phyloP scores from a whole-genome alignment of 2,329 filamentous ascomycete species.

The Sclerotiophoma versabilis region DNA sequence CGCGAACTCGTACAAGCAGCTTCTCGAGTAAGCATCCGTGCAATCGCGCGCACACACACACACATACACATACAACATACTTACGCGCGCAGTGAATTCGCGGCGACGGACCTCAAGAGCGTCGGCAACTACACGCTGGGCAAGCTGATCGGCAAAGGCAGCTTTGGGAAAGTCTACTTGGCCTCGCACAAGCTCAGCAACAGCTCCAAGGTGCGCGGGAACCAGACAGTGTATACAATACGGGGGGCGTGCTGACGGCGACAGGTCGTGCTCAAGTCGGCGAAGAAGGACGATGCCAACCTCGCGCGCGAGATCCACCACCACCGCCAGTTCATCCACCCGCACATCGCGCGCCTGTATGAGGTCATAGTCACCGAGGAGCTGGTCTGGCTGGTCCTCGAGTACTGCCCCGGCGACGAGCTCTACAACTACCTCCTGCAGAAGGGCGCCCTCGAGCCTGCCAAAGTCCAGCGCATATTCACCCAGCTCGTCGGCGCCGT shows the following conservation, averaged over 20 bases:
- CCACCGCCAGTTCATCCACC: slow-evolving; percentile 96
- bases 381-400: slow-evolving; percentile 93
- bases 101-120: slow-evolving; percentile 84
- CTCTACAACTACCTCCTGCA: slow-evolving; percentile 94
- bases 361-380: slow-evolving; percentile 97
- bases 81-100: slow-evolving; percentile 78
- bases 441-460: slow-evolving; percentile 80
- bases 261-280: slow-evolving; percentile 97
- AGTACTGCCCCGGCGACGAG: slow-evolving; percentile 97
- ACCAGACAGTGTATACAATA: too few relatives aligned
- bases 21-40: slow-evolving; percentile 77
- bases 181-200: slow-evolving; percentile 97
- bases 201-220: slow-evolving; percentile 84
- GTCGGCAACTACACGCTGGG: slow-evolving; percentile 96
- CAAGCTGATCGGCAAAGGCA: slow-evolving; percentile 92
- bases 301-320: slow-evolving; percentile 98
- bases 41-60: background rate
- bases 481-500: slow-evolving; percentile 95
- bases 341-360: slow-evolving; percentile 94
- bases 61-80: slow-evolving; percentile 7
- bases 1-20: slow-evolving; percentile 93
- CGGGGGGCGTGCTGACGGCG: slow-evolving; percentile 24
- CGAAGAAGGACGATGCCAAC: slow-evolving; percentile 94
- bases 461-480: slow-evolving; percentile 95
- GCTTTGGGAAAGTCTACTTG: slow-evolving; percentile 97